Conservation (phyloP, 2,329 filamentous ascomycete genomes). For the Paecilomyces sp. region DNA sequence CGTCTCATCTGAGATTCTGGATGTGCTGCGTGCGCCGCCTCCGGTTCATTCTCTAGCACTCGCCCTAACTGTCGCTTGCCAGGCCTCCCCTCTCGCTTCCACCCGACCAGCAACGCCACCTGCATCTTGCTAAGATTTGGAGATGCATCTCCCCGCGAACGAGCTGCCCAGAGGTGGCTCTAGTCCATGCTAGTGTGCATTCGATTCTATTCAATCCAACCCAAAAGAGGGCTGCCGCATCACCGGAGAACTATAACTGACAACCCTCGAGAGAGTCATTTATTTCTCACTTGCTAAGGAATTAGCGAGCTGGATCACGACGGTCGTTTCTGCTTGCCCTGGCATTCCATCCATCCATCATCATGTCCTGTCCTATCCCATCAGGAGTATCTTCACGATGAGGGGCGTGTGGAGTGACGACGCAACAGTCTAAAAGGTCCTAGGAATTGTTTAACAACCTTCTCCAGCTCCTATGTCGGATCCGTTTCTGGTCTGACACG, state of each 20-base stretch:
- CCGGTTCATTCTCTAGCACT: constrained; percentile 30
- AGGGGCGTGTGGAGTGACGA: background rate
- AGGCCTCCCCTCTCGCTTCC: constrained; percentile 22
- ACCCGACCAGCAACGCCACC: constrained; percentile 17
- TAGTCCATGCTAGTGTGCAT: background rate
- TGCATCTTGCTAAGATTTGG: no score
- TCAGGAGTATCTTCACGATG: background rate
- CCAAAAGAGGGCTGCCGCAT: background rate
- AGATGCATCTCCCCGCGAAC: background rate
- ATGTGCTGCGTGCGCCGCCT: background rate
- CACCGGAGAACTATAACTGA: background rate
- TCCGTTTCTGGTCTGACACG: background rate
- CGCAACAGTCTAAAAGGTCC: background rate
- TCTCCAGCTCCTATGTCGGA: background rate
- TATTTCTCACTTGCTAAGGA: no score
- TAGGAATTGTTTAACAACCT: background rate
- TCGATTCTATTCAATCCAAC: no score
- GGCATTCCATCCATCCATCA: background rate
- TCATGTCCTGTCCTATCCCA: background rate
- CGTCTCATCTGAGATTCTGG: background rate
- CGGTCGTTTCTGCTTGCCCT: background rate
- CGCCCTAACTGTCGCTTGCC: constrained; percentile 17
- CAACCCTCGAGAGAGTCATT: background rate
- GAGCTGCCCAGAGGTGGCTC: background rate
- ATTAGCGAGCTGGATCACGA: background rate